phyloP scores from a whole-genome alignment of 768 basidiomycete species.

The Russula foetens region DNA sequence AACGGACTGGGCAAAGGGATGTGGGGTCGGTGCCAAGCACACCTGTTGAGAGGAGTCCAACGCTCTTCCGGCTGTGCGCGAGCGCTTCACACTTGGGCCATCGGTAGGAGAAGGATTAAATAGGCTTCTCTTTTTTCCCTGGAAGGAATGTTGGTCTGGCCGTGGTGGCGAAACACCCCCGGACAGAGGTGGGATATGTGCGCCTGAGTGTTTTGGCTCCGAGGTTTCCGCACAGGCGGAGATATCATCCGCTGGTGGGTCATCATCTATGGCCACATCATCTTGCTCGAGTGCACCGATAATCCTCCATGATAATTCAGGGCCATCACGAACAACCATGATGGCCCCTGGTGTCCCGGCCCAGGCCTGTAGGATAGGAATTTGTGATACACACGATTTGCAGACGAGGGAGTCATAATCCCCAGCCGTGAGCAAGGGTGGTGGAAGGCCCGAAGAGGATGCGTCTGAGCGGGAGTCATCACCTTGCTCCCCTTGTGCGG shows the following conservation, averaged over 20 bases:
- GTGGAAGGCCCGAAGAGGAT: conserved; percentile 58
- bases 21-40: conserved; percentile 52
- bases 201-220: neutral
- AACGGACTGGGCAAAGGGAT: conserved; percentile 39
- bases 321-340: conserved; percentile 52
- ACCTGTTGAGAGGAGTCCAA: conserved; percentile 20
- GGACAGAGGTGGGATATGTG: neutral
- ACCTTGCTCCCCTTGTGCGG: conserved; percentile 25
- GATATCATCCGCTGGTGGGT: neutral
- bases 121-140: conserved; percentile 37
- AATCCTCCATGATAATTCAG: conserved; percentile 43
- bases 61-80: conserved; percentile 36
- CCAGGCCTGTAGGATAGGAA: conserved; percentile 44
- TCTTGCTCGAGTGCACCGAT: conserved; percentile 29
- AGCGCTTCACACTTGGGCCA: conserved; percentile 35
- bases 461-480: conserved; percentile 50
- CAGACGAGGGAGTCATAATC: conserved; percentile 78
- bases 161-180: neutral
- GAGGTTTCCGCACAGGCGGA: neutral
- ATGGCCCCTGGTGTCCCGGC: conserved; percentile 63
- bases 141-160: neutral
- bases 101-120: conserved; percentile 25
- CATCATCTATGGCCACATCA: conserved; percentile 12
- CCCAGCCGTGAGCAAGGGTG: conserved; percentile 53
- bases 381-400: conserved; percentile 52